Evolutionary conservation across 1,284 basidiomycete genomes (phyloP), one percentile per base, ranked within the genome.

Genomic region (Apiotrichum veenhuisii): DNA sequence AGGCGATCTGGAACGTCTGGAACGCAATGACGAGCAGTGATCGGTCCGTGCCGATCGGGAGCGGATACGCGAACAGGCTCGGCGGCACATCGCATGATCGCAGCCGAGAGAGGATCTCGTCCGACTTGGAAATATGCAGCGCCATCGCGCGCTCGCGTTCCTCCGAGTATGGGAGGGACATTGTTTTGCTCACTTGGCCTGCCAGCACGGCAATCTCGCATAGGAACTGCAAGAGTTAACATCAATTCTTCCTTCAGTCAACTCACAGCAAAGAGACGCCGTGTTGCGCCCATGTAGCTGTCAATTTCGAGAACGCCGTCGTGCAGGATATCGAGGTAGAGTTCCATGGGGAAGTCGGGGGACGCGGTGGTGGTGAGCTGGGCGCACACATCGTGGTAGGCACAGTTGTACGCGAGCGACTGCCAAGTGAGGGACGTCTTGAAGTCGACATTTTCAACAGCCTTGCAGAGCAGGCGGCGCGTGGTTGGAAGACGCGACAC

Each of bases 301-400:
- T 67, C 65, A 52, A 67, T 59, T 37, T 64, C 62, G 22, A 61
- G 54, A n/a, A 57, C 51, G 25, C 55, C 61, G 3, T 58, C 56
- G 10, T 37, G 25, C 17, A 70, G 63, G 14, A 70, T 66, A 5
- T 55, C 56, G 25, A 56, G 57, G 47, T 70, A 70, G 23, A 67
- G 58, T 17, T 62, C 61, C 26, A 65, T 40, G 10, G 67, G 67
- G 37, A 69, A 64, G 10, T 63, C 53, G 8, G 67, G 67, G 2
- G 62, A 53, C 7, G 56, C 44, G 3, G 64, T 62, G 2, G 59
- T 63, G 10, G 65, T 62, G 8, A 63, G 49, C 7, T 55, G 57
- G 17, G 61, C 59, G 15, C 63, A 54, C 36, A 70, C 55, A 41
- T 68, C 67, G 49, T 70, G 68, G 34, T 70, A 70, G 12, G 61